A percentile compares a stretch with the other conserved stretches of the same genome.
Conservation (phyloP, 805 yeast species). For the Saccharomyces jurei region DNA sequence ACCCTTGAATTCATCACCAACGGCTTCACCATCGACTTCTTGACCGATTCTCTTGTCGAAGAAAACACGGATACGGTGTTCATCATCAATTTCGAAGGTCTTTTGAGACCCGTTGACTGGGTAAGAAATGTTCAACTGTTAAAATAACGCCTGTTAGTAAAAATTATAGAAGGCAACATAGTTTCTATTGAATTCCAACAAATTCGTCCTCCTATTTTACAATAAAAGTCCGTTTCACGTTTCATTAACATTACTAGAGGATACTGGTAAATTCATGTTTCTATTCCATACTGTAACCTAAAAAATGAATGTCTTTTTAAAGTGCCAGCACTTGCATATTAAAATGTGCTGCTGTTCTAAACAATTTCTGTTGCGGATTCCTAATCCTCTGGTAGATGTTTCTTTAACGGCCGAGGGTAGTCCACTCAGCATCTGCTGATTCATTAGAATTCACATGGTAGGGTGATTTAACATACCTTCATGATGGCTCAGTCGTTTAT, state of each 20-base stretch:
- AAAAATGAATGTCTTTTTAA: not conserved
- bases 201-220: not conserved
- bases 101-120: constrained; percentile 99
- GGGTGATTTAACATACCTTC: constrained; percentile 30
- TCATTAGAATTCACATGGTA: not conserved
- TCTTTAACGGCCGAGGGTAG: not conserved
- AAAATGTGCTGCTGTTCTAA: too few species aligned
- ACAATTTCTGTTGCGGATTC: not conserved
- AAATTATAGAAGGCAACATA: not conserved
- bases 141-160: constrained; percentile 16
- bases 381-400: not conserved
- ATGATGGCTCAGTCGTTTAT: constrained; percentile 32
- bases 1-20: constrained; percentile 99
- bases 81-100: constrained; percentile 96
- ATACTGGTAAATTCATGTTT: not conserved
- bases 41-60: constrained; percentile 99
- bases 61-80: constrained; percentile 95
- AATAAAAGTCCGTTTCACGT: not conserved
- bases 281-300: not conserved
- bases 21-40: constrained; percentile 97
- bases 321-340: not conserved
- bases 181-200: not conserved
- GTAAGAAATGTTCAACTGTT: constrained; percentile 94
- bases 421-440: not conserved
- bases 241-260: not conserved